Base-by-base conservation (phyloP, 805 yeast genomes). In the Kodamaea kakaduensis region DNA sequence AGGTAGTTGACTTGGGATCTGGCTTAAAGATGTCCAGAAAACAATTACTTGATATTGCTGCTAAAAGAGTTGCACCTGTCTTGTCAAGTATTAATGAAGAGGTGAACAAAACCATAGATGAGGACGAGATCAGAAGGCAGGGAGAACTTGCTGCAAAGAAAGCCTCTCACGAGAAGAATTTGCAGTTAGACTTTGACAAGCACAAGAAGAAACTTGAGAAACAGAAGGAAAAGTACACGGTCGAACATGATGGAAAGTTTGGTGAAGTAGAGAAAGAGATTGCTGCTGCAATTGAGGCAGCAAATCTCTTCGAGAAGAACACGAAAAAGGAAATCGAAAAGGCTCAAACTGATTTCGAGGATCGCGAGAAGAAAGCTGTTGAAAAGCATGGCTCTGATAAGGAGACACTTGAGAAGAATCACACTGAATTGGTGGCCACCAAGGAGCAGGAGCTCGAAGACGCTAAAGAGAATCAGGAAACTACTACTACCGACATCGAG, bases 11-110 rank as follows among this genome's bases (percentile, higher is more conserved):
- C 45, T 58, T 75, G 42, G 81, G 81, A 37, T 67, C 72, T 29
- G 80, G 80, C 13, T 62, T 75, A 51, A 61, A 51, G 31, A 61
- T 75, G 62, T 69, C 80, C 30, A 77, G 75, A 45, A 69, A 68
- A 36, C 77, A 75, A 52, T 67, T 75, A 42, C 61, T 73, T 45
- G 80, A 65, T 33, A 69, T 75, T 48, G 81, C 81, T 15, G 70
- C 72, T 25, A 61, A 61, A 43, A 64, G 80, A 44, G 77, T 75
- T 24, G 72, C 74, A 21, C 81, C 81, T 4, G 69, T 75, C 24
- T 58, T 75, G 48, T 63, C 68, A 29, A 61, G 56, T 43, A 74
- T 75, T 50, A 71, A 74, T 48, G 71, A 66, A 18, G 69, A 71
- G 41, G 81, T 74, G 31, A 56, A 53, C 31, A 61, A 64, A 43